These are phyloP conservation scores for Apiotrichum laibachii DNA, from an alignment of 1,284 basidiomycete genomes.

Conservation along the genomic window DNA sequence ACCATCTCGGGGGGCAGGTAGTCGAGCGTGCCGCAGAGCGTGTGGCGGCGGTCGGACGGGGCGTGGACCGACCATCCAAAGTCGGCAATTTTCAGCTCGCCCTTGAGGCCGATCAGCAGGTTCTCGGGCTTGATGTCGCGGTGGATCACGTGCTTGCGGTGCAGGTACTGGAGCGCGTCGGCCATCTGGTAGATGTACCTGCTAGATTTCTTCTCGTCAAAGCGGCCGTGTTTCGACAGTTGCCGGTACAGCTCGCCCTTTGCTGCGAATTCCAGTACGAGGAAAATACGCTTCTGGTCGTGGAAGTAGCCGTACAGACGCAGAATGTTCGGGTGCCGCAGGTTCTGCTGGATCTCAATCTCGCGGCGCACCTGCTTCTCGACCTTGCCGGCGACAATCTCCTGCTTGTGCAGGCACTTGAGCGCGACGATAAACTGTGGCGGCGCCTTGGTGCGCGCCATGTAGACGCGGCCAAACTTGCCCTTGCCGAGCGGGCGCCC, in stretches of 20 bases:
- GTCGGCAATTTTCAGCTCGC: conserved; percentile 97
- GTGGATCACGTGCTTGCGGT: conserved; percentile 96
- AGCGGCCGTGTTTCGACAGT: conserved; percentile 76
- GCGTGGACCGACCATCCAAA: conserved; percentile 99
- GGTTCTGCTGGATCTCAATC: conserved; percentile 98
- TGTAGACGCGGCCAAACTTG: conserved; percentile 98
- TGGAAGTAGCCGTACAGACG: conserved; percentile 96
- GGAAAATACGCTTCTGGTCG: conserved; percentile 95
- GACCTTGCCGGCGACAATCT: conserved; percentile 81
- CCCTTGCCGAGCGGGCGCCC: conserved; percentile 95
- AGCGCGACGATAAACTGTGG: conserved; percentile 93
- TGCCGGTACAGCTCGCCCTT: conserved; percentile 97
- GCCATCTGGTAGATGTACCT: conserved; percentile 97
- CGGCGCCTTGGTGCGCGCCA: conserved; percentile 86
- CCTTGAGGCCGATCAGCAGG: conserved; percentile 87
- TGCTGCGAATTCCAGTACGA: conserved; percentile 95
- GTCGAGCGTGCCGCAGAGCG: conserved; percentile 92
- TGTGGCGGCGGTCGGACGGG: conserved; percentile 76
- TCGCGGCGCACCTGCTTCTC: conserved; percentile 96
- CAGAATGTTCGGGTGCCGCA: conserved; percentile 92
- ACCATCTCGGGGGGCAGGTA: conserved; percentile 99
- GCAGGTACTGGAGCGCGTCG: conserved; percentile 88
- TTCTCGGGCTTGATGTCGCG: conserved; percentile 99
- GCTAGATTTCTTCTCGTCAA: conserved; percentile 80
- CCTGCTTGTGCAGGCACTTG: conserved; percentile 96